phyloP scores from a whole-genome alignment of 345 rosid species.

The Corchorus capsularis region DNA sequence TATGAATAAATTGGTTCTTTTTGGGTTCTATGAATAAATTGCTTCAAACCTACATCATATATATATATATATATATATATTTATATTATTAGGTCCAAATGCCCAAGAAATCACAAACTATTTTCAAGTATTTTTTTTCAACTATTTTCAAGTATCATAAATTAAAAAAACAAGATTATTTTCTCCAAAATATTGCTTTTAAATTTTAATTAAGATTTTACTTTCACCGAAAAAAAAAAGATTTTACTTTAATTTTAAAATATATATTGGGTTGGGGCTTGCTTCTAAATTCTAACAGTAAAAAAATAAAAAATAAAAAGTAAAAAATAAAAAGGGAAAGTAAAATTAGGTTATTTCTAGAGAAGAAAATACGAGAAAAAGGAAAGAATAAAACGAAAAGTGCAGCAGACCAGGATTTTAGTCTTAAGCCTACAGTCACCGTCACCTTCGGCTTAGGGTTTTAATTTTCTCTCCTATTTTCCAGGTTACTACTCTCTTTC shows the following conservation, averaged over 20 bases:
- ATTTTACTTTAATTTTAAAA: too few species aligned
- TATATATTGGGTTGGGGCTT: too few species aligned
- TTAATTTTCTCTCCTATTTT: slow-evolving; percentile 11
- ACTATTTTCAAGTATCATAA: background rate
- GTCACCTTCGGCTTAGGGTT: background rate
- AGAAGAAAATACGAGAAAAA: background rate
- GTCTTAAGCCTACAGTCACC: background rate
- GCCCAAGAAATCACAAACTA: background rate
- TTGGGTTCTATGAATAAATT: too few species aligned
- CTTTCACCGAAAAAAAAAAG: too few species aligned
- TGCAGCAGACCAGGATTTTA: background rate
- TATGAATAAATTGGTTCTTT: background rate
- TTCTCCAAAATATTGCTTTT: too few species aligned
- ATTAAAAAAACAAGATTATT: too few species aligned
- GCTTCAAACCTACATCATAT: background rate
- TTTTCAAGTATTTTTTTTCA: background rate
- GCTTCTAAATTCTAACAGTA: background rate
- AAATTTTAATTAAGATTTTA: background rate
- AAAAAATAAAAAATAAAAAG: background rate
- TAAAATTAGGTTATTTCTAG: background rate
- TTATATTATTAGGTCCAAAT: too few species aligned
- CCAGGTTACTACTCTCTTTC: background rate
- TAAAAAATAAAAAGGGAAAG: background rate
- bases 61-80: too few species aligned
- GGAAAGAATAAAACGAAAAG: background rate